Base-by-base conservation (phyloP, 768 basidiomycete species). In the Boletus rex-veris region DNA sequence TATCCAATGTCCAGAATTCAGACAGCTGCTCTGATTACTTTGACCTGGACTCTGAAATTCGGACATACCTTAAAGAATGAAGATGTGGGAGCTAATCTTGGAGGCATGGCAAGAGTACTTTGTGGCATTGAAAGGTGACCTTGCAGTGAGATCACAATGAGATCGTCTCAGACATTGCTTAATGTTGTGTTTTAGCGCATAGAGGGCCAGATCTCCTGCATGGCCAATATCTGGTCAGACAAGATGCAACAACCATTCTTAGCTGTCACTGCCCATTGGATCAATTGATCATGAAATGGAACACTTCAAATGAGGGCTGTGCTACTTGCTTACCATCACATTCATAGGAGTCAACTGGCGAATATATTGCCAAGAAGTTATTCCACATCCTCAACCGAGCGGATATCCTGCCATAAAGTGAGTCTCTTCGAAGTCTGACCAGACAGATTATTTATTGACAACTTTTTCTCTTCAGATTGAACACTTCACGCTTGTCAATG, bases 1-100 rank as follows among this genome's bases (percentile, higher is more conserved):
- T 12, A 40, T 58, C 2, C 35, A 71, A 18, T 26, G 36, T 46
- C 52, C 36, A 14, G 62, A 70, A 18, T 71, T 71, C 48, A 44
- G 63, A 7, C 44, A 63, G 30, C 60, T 70, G 1, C 53, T 71
- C 12, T 50, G 61, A 5, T 40, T 68, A 11, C 55, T 71, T 24
- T 50, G 49, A 19, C 55, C 61, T 15, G 58, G 59, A 12, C 59
- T 71, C 31, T 11, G 46, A 12, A 62, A 70, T 15, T 7, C 8
- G 3, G 58, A 67, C 19, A 68, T 71, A 7, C 71, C 66, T 15
- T 55, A 60, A 28, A 36, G 61, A 18, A 59, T 59, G 2, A 66
- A 65, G 36, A 36, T 67, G 24, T 38, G 55, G 8, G 55, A 59
- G 18, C 48, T 50, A 1, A 64, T 71, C 28, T 52, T 69, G 24